phyloP scores from a whole-genome alignment of 176 grass and related monocot species.

The Otatea glauca region DNA sequence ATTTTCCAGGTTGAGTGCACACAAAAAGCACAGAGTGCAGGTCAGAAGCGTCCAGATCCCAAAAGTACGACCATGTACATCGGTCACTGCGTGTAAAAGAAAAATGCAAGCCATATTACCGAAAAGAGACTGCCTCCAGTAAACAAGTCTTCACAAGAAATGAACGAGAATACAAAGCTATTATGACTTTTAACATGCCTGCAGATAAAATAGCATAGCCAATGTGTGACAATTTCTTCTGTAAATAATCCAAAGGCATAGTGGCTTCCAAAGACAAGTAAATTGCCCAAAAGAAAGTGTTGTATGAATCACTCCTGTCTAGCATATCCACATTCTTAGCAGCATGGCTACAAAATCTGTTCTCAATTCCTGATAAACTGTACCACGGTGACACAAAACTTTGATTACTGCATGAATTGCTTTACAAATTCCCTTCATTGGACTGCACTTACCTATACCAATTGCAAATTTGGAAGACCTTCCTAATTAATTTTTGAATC shows the following conservation, averaged over 20 bases:
- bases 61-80: conserved; percentile 91
- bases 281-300: not conserved
- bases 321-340: not conserved
- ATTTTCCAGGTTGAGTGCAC: conserved; percentile 82
- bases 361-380: not conserved
- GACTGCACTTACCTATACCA: not conserved
- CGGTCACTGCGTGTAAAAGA: conserved; percentile 65
- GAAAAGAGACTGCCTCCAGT: not conserved
- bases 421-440: not conserved
- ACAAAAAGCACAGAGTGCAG: conserved; percentile 86
- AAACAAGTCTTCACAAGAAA: not conserved
- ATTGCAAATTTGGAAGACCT: not conserved
- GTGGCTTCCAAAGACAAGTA: not conserved
- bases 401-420: not conserved
- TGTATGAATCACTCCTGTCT: not conserved
- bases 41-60: conserved; percentile 89
- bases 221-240: not conserved
- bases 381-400: not conserved
- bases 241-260: not conserved
- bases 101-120: not conserved
- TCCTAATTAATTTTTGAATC: not conserved
- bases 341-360: not conserved
- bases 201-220: not conserved
- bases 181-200: not conserved
- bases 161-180: not conserved